phyloP scores from a whole-genome alignment of 2,329 filamentous ascomycete species.

The Talaromyces atroroseus region DNA sequence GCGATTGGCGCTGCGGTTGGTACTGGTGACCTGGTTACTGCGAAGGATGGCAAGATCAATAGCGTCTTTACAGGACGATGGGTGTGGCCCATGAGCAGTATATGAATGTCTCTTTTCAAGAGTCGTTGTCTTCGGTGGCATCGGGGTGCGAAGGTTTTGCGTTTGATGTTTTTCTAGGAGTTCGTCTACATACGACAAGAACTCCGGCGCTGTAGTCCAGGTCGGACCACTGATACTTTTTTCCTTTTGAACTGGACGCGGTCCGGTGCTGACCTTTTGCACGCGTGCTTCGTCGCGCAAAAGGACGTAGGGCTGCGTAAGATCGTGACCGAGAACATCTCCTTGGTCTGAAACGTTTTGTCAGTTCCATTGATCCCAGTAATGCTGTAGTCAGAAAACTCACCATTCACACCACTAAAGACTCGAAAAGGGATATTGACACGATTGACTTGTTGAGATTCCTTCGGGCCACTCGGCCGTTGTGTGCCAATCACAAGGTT shows the following conservation, averaged over 20 bases:
- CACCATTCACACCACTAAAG: constrained; percentile 81
- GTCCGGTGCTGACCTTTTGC: constrained; percentile 42
- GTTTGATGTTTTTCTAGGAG: constrained; percentile 49
- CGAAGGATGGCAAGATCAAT: constrained; percentile 87
- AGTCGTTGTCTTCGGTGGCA: constrained; percentile 64
- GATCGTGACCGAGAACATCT: constrained; percentile 83
- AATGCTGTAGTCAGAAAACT: constrained; percentile 15
- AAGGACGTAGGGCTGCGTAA: constrained; percentile 90
- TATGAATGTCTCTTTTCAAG: constrained; percentile 55
- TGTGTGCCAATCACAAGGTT: constrained; percentile 89
- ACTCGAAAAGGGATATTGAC: constrained; percentile 91
- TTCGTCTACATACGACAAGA: constrained; percentile 71
- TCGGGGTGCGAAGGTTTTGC: constrained; percentile 50
- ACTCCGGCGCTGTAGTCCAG: constrained; percentile 55
- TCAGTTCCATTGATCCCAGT: constrained; percentile 18
- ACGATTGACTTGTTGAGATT: constrained; percentile 76
- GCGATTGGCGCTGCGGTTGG: constrained; percentile 78
- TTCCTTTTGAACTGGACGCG: constrained; percentile 34
- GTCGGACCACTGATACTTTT: constrained; percentile 39
- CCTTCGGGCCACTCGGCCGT: constrained; percentile 67
- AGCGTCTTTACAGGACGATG: constrained; percentile 67
- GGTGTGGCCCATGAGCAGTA: constrained; percentile 47
- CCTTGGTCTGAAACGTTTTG: constrained; percentile 52
- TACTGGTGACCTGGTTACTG: constrained; percentile 62
- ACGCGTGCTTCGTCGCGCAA: constrained; percentile 75